Conservation (phyloP, 352 stramenopile species). For the Globisporangium emineosum region DNA sequence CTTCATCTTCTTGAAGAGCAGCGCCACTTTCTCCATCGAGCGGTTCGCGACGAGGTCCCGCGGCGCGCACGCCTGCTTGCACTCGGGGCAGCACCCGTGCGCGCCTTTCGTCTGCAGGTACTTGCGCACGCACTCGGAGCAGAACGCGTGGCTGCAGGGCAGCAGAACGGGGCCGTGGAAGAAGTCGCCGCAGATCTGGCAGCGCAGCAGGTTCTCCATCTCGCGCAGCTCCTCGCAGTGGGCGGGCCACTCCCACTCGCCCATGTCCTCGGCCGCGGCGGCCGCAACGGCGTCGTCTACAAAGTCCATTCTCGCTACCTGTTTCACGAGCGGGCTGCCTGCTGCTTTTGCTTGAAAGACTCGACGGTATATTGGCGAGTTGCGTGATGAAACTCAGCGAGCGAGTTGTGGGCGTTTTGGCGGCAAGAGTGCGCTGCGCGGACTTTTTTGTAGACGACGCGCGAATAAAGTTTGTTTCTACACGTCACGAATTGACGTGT, state of each 20-base stretch:
- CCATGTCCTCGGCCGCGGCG: constrained; percentile 22
- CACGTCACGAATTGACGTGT: neutral
- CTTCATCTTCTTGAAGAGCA: constrained; percentile 71
- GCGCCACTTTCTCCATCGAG: constrained; percentile 64
- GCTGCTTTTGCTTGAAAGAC: neutral
- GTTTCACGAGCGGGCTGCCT: neutral
- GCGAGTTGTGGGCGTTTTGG: neutral
- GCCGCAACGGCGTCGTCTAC: constrained; percentile 7
- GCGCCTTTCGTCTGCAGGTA: constrained; percentile 72
- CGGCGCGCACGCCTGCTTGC: constrained; percentile 61
- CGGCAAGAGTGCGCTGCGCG: too few species aligned
- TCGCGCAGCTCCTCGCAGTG: constrained; percentile 54
- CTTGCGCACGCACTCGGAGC: constrained; percentile 77
- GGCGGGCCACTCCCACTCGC: constrained; percentile 79
- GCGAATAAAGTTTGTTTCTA: neutral
- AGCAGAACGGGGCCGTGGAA: constrained; percentile 79
- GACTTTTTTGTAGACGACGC: neutral
- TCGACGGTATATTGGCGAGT: neutral
- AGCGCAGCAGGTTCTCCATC: constrained; percentile 75
- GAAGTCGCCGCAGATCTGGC: constrained; percentile 82
- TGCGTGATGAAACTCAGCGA: neutral
- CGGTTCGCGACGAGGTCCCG: constrained; percentile 70
- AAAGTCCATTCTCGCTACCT: constrained; percentile 13
- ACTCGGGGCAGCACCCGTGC: constrained; percentile 75
- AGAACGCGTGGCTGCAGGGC: constrained; percentile 80